phyloP scores from a whole-genome alignment of 1,139 yeast genomes.

The Zygoascus meyerae region DNA sequence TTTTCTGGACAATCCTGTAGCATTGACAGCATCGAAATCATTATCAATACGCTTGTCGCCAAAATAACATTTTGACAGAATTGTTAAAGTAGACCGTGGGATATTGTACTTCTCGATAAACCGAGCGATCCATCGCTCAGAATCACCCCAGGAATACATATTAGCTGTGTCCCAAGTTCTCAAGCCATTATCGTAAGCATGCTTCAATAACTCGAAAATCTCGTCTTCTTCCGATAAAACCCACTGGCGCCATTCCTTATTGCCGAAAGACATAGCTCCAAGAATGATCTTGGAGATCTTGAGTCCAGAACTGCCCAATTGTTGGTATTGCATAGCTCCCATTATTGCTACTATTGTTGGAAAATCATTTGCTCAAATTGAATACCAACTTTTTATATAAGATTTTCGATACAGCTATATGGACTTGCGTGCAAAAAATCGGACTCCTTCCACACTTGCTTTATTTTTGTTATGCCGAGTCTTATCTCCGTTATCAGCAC shows the following conservation, averaged over 20 bases:
- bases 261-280: slow-evolving; percentile 55
- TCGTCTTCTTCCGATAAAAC: slow-evolving; percentile 42
- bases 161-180: slow-evolving; percentile 54
- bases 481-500: no score
- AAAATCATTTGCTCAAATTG: no score
- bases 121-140: slow-evolving; percentile 41
- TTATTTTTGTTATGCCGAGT: no score
- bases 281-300: slow-evolving; percentile 47
- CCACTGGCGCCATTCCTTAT: slow-evolving; percentile 45
- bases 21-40: slow-evolving; percentile 26
- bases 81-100: slow-evolving; percentile 43
- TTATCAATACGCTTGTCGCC: slow-evolving; percentile 29
- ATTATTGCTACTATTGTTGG: no score
- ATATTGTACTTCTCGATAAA: slow-evolving; percentile 41
- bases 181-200: slow-evolving; percentile 46
- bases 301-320: slow-evolving; percentile 48
- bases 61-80: slow-evolving; percentile 40
- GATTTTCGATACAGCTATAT: no score
- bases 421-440: no score
- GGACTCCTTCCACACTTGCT: no score
- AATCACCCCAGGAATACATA: slow-evolving; percentile 42
- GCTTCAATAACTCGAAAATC: slow-evolving; percentile 40
- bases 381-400: no score
- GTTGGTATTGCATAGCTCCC: slow-evolving; percentile 12
- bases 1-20: slow-evolving; percentile 45